These are phyloP conservation scores for Leptographium lundbergii DNA, from an alignment of 2,329 filamentous ascomycete species.

Conservation along the genomic window DNA sequence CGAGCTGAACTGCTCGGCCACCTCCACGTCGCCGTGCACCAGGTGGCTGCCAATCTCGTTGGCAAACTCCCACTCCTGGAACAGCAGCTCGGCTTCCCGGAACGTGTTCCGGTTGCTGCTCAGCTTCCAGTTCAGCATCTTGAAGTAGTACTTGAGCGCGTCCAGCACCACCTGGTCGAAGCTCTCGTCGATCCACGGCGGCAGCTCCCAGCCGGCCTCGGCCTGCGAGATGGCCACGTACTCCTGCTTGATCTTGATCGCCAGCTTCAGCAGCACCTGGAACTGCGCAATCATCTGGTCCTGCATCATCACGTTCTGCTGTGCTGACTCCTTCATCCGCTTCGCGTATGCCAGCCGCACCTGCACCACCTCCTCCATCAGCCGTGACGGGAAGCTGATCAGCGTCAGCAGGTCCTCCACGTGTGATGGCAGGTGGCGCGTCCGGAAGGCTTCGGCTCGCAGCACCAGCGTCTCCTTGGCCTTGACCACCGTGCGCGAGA, in stretches of 20 bases:
- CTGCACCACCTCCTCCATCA: constrained; percentile 93
- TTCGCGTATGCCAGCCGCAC: constrained; percentile 83
- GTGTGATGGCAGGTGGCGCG: constrained; percentile 85
- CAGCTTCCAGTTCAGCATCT: constrained; percentile 95
- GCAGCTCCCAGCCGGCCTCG: constrained; percentile 87
- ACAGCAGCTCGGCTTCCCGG: constrained; percentile 93
- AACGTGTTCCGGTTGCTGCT: constrained; percentile 98
- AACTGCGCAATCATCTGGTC: constrained; percentile 98
- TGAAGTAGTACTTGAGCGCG: constrained; percentile 95
- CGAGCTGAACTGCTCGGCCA: constrained; percentile 92
- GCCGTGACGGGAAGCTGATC: constrained; percentile 90
- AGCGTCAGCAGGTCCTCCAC: constrained; percentile 92
- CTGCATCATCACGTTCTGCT: constrained; percentile 85
- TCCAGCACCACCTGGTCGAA: constrained; percentile 89
- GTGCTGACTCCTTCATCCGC: constrained; percentile 89
- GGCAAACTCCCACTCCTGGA: constrained; percentile 96
- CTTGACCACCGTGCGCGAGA: constrained; percentile 81
- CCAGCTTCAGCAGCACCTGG: constrained; percentile 80
- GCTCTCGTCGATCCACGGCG: constrained; percentile 90
- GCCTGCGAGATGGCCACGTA: constrained; percentile 75
- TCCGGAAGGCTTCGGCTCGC: constrained; percentile 73
- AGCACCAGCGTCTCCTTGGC: constrained; percentile 83
- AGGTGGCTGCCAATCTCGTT: constrained; percentile 86
- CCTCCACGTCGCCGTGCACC: constrained; percentile 89
- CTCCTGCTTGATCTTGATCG: constrained; percentile 83